Conservation (phyloP, 2,329 filamentous ascomycete genomes). For the Ophiostoma himal-ulmi region DNA sequence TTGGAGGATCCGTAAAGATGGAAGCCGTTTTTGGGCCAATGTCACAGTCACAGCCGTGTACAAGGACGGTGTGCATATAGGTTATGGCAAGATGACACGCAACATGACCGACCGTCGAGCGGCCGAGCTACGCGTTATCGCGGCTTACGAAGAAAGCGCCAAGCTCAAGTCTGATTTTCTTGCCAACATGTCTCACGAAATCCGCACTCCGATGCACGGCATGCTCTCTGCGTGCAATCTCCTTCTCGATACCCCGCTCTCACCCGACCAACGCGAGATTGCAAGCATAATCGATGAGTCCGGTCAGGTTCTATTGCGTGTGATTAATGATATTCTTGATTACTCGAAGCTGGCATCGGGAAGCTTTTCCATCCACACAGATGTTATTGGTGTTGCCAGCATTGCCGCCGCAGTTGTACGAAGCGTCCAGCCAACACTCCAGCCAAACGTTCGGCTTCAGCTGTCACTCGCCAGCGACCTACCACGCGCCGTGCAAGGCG, state of each 20-base stretch:
- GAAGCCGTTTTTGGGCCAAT: conserved; percentile 55
- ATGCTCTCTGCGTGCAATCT: conserved; percentile 55
- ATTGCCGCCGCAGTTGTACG: conserved; percentile 46
- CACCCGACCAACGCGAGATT: conserved; percentile 50
- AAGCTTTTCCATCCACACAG: conserved; percentile 51
- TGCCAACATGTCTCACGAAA: conserved; percentile 60
- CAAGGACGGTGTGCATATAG: conserved; percentile 46
- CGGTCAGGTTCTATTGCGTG: conserved; percentile 51
- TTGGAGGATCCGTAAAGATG: conserved; percentile 54
- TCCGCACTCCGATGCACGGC: conserved; percentile 59
- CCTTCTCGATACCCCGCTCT: conserved; percentile 49
- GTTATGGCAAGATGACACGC: conserved; percentile 54
- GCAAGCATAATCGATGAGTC: conserved; percentile 55
- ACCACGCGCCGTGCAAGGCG: conserved; percentile 47
- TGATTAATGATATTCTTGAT: conserved; percentile 63
- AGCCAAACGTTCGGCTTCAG: conserved; percentile 43
- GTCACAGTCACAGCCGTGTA: conserved; percentile 54
- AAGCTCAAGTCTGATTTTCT: conserved; percentile 57
- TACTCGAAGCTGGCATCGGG: conserved; percentile 58
- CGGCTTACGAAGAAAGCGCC: conserved; percentile 57
- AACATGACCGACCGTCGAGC: conserved; percentile 52
- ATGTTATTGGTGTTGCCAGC: conserved; percentile 44
- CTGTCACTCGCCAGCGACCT: conserved; percentile 41
- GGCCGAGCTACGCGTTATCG: conserved; percentile 49
- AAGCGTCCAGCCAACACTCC: conserved; percentile 43